A percentile compares a stretch with the other conserved stretches of the same genome.
phyloP scores from a whole-genome alignment of 1,139 yeast genomes.

The Sugiyamaella pinicola region DNA sequence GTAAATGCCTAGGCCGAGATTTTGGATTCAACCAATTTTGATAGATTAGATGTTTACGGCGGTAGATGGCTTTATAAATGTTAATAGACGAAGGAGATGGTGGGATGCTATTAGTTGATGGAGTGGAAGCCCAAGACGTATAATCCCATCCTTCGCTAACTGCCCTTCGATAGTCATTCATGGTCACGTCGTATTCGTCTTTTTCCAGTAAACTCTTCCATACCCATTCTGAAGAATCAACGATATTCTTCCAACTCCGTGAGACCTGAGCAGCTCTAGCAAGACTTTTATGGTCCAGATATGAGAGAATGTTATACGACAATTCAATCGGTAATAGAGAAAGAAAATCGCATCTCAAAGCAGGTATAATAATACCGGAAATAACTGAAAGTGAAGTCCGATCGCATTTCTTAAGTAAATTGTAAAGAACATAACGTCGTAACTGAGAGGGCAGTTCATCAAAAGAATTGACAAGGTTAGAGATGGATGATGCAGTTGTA shows the following conservation, averaged over 20 bases:
- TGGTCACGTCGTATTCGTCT: constrained; percentile 37
- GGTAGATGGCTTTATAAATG: constrained; percentile 59
- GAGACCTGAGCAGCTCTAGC: constrained; percentile 67
- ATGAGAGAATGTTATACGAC: constrained; percentile 65
- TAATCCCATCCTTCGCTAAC: constrained; percentile 42
- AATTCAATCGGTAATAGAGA: constrained; percentile 75
- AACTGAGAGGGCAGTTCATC: constrained; percentile 42
- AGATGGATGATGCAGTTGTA: constrained; percentile 29
- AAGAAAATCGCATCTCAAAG: constrained; percentile 73
- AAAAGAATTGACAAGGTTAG: constrained; percentile 39
- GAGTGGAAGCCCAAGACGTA: constrained; percentile 36
- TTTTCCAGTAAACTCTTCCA: constrained; percentile 44
- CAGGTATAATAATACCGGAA: constrained; percentile 57
- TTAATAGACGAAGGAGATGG: constrained; percentile 29
- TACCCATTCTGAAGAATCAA: constrained; percentile 55
- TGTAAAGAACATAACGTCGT: constrained; percentile 51
- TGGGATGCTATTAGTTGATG: constrained; percentile 19
- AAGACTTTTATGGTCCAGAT: constrained; percentile 66
- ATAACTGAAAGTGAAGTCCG: constrained; percentile 71
- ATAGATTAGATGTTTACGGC: constrained; percentile 64
- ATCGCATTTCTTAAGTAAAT: constrained; percentile 63
- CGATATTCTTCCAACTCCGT: constrained; percentile 64
- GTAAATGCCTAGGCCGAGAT: constrained; percentile 67
- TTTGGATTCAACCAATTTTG: constrained; percentile 82
- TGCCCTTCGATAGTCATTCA: constrained; percentile 39